Conservation (phyloP, 179 eudicot genomes). For the Pouteria campechiana region DNA sequence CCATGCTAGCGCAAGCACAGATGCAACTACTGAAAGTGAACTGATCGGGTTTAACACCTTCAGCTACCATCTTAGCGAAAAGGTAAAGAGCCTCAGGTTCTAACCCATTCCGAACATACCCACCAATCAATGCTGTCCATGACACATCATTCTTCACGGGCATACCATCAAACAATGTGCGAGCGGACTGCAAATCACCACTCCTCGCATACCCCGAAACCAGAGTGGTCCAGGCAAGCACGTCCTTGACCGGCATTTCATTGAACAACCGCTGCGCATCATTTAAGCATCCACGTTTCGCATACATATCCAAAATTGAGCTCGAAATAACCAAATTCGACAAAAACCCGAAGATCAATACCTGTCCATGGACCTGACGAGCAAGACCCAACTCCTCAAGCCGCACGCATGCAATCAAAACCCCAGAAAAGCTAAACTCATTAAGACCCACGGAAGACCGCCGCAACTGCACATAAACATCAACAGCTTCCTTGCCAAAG, state of each 20-base stretch:
- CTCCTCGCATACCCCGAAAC: constrained; percentile 57
- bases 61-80: constrained; percentile 38
- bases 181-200: constrained; percentile 56
- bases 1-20: constrained; percentile 48
- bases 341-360: constrained; percentile 36
- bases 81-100: constrained; percentile 36
- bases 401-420: constrained; percentile 46
- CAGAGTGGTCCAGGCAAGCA: constrained; percentile 57
- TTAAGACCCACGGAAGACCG: constrained; percentile 27
- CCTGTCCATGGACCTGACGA: constrained; percentile 59
- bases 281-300: constrained; percentile 36
- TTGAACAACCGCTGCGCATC: constrained; percentile 56
- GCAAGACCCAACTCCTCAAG: constrained; percentile 36
- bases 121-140: constrained; percentile 65
- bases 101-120: constrained; percentile 48
- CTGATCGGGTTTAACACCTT: constrained; percentile 41
- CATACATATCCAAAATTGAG: constrained; percentile 66
- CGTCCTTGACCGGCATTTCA: constrained; percentile 50
- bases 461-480: constrained; percentile 36
- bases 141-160: constrained; percentile 53
- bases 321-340: constrained; percentile 51
- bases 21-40: constrained; percentile 61
- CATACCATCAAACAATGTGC: constrained; percentile 46
- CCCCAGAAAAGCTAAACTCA: constrained; percentile 66
- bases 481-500: constrained; percentile 28